phyloP scores from a whole-genome alignment of 148 eudicot genomes.

The Spergularia bocconei region DNA sequence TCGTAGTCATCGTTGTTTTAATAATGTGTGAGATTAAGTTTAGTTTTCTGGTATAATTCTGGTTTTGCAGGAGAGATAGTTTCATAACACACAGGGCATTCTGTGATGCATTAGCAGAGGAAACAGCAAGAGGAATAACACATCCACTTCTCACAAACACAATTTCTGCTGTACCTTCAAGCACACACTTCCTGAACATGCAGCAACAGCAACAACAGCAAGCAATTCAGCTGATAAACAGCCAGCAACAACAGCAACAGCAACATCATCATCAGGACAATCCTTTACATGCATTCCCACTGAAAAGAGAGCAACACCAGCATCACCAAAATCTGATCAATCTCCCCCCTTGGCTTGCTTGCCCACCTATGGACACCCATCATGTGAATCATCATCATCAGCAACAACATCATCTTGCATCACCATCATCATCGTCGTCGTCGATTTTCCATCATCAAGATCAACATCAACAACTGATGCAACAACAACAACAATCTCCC shows the following conservation, averaged over 20 bases:
- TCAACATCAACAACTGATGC: slow-evolving; percentile 18
- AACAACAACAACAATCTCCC: neutral
- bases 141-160: slow-evolving; percentile 35
- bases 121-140: slow-evolving; percentile 57
- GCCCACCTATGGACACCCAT: slow-evolving; percentile 32
- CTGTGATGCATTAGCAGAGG: slow-evolving; percentile 93
- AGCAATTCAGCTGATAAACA: slow-evolving; percentile 17
- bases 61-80: slow-evolving; percentile 76
- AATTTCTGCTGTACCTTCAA: slow-evolving; percentile 33
- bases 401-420: slow-evolving; percentile 2
- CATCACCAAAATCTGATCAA: slow-evolving; percentile 32
- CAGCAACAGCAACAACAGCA: slow-evolving; percentile 31
- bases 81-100: slow-evolving; percentile 98
- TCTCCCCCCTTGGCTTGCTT: slow-evolving; percentile 63
- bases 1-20: no score
- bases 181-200: slow-evolving; percentile 27
- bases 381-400: slow-evolving; percentile 19
- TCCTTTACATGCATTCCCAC: slow-evolving; percentile 34
- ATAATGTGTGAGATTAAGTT: neutral
- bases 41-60: neutral
- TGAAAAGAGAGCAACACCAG: slow-evolving; percentile 54
- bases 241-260: slow-evolving; percentile 25
- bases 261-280: slow-evolving; percentile 28
- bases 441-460: slow-evolving; percentile 24
- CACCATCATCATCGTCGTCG: slow-evolving; percentile 26